Evolutionary conservation across 192 early-diverging fungal genomes (phyloP).

Genomic region (Coemansia reversa): DNA sequence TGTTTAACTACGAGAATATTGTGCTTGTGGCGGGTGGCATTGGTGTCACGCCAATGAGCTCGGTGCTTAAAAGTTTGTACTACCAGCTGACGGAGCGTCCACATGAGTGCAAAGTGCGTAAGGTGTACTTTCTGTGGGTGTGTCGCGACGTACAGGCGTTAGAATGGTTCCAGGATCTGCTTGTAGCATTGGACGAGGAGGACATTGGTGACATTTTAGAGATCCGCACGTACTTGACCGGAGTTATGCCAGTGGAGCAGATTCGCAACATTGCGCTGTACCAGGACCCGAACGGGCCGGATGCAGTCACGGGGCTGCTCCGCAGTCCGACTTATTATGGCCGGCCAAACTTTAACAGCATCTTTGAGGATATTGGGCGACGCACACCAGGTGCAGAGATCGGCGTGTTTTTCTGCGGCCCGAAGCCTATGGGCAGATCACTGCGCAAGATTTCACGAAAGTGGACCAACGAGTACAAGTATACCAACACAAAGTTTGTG

Average conservation of each 20-base stretch:
- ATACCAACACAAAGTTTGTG: slow-evolving; percentile 56
- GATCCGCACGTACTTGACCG: slow-evolving; percentile 67
- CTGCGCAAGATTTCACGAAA: slow-evolving; percentile 52
- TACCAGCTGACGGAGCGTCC: slow-evolving; percentile 45
- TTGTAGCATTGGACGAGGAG: slow-evolving; percentile 60
- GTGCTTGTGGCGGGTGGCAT: slow-evolving; percentile 72
- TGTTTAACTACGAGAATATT: slow-evolving; percentile 68
- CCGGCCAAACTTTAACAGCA: slow-evolving; percentile 70
- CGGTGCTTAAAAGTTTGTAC: slow-evolving; percentile 67
- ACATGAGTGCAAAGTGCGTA: slow-evolving; percentile 31
- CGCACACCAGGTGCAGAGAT: slow-evolving; percentile 59
- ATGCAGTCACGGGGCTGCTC: slow-evolving; percentile 69
- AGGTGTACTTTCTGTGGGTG: slow-evolving; percentile 69
- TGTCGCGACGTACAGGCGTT: slow-evolving; percentile 64
- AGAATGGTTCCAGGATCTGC: slow-evolving; percentile 69
- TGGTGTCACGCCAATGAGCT: slow-evolving; percentile 75
- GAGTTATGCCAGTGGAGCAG: slow-evolving; percentile 58
- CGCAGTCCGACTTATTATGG: slow-evolving; percentile 71
- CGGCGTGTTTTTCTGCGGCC: slow-evolving; percentile 86
- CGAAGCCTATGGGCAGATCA: slow-evolving; percentile 61
- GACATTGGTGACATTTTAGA: slow-evolving; percentile 62
- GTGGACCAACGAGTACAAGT: slow-evolving; percentile 48
- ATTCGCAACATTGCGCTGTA: slow-evolving; percentile 66
- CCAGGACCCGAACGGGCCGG: slow-evolving; percentile 57
- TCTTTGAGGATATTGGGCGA: slow-evolving; percentile 62